Conservation (phyloP, 1,284 basidiomycete genomes). For the Somion occarium region DNA sequence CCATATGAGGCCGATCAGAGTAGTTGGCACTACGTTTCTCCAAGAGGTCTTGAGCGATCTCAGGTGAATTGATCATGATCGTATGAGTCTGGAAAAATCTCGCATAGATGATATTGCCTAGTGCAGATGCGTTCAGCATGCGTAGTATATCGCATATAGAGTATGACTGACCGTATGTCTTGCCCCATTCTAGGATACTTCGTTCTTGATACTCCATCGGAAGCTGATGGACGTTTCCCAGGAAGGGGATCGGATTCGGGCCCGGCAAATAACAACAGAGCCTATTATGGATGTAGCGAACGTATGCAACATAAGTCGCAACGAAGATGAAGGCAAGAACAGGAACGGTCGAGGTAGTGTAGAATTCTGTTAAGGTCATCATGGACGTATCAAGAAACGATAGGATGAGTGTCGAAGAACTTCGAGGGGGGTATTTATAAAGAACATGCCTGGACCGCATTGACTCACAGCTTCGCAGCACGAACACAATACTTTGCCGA, state of each 20-base stretch:
- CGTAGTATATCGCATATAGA: not conserved
- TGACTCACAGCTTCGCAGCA: not conserved
- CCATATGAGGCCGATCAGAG: conserved; percentile 30
- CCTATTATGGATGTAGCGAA: conserved; percentile 5
- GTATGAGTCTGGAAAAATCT: conserved; percentile 29
- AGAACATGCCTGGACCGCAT: not conserved
- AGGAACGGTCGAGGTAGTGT: not conserved
- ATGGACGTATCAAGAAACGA: not conserved
- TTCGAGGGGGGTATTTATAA: not conserved
- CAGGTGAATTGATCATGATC: conserved; percentile 32
- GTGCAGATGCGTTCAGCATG: not conserved
- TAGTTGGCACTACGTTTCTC: conserved; percentile 37
- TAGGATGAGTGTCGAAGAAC: not conserved
- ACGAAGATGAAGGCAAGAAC: not conserved
- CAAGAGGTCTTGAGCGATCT: conserved; percentile 34
- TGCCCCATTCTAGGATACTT: conserved; percentile 2
- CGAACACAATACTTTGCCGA: not conserved
- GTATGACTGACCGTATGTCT: conserved; percentile 2
- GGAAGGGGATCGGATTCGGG: conserved; percentile 6
- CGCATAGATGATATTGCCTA: conserved; percentile 34
- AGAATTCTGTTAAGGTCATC: too few relatives aligned
- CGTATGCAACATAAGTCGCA: conserved; percentile 1
- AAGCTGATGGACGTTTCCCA: conserved; percentile 8
- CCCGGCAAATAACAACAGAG: conserved; percentile 2
- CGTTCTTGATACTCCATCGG: conserved; percentile 10